A percentile compares a stretch with the other conserved stretches of the same genome.
Evolutionary conservation across 768 basidiomycete species (phyloP).

Genomic region (Tricholoma sp.): DNA sequence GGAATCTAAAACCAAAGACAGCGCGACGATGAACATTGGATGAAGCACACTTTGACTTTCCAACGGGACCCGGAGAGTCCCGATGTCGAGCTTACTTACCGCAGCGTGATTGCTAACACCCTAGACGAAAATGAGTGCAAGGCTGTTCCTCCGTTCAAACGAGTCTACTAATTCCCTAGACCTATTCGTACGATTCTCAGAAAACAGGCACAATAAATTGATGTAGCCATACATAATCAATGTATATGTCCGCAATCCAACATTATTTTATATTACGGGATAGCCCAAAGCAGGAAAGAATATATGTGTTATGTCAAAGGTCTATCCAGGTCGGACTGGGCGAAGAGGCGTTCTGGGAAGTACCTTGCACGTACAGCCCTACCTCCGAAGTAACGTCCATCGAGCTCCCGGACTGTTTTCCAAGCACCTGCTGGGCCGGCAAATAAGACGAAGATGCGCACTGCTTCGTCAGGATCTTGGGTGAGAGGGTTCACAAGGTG

Average conservation of each 20-base stretch:
- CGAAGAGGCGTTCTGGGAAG: slow-evolving; percentile 61
- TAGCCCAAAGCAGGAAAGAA: not conserved
- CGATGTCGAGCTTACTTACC: slow-evolving; percentile 87
- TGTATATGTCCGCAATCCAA: not conserved
- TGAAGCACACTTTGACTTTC: slow-evolving; percentile 96
- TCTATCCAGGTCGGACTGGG: slow-evolving; percentile 44
- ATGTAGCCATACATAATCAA: not conserved
- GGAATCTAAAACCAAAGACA: slow-evolving; percentile 18
- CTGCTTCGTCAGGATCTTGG: slow-evolving; percentile 65
- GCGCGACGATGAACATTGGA: slow-evolving; percentile 93
- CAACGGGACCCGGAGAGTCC: slow-evolving; percentile 72
- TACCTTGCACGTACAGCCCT: slow-evolving; percentile 78
- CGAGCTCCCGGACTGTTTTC: slow-evolving; percentile 91
- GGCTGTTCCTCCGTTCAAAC: slow-evolving; percentile 95
- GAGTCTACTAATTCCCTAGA: slow-evolving; percentile 64
- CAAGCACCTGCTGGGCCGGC: slow-evolving; percentile 91
- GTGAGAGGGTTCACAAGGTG: slow-evolving; percentile 72
- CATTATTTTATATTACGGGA: slow-evolving; percentile 3
- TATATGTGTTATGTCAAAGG: slow-evolving; percentile 25
- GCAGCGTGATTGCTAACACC: slow-evolving; percentile 77
- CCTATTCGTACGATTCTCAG: not conserved
- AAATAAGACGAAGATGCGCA: slow-evolving; percentile 89
- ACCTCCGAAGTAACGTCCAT: slow-evolving; percentile 91
- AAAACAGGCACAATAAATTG: not conserved
- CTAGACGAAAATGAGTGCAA: slow-evolving; percentile 98